Conservation (phyloP, 371 early-diverging fungal species). For the Apophysomyces elegans region DNA sequence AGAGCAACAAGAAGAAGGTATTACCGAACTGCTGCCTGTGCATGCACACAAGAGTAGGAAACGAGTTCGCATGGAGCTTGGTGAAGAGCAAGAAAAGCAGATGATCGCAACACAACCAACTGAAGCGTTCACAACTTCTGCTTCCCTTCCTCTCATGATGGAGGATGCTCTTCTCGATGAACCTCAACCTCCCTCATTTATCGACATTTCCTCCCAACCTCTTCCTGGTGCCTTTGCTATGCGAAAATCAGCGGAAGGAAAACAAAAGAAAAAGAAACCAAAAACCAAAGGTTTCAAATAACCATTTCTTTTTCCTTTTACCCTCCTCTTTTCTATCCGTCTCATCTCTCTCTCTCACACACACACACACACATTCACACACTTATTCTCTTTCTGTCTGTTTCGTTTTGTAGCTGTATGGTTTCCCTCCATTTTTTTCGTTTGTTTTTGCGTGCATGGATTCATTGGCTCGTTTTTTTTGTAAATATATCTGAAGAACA, state of each 20-base stretch:
- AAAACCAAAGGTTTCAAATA: constrained; percentile 12
- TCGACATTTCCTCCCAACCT: neutral
- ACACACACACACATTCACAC: neutral
- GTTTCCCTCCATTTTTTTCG: too few species aligned
- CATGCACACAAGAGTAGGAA: neutral
- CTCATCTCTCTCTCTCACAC: neutral
- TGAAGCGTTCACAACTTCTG: neutral
- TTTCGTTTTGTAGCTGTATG: too few species aligned
- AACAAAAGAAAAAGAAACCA: constrained; percentile 10
- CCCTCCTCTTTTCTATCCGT: neutral
- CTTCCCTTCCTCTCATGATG: neutral
- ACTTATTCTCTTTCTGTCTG: too few species aligned
- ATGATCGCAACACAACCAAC: neutral
- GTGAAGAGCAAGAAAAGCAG: neutral
- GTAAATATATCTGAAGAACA: too few species aligned
- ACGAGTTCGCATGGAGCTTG: neutral
- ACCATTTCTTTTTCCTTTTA: neutral
- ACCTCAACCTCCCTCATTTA: neutral
- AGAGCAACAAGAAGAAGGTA: neutral
- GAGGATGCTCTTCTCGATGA: neutral
- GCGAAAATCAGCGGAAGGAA: neutral
- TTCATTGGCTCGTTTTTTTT: too few species aligned
- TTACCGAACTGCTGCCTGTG: neutral
- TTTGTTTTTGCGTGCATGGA: too few species aligned
- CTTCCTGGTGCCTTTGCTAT: neutral